Evolutionary conservation across 441 rosid species (phyloP).

Genomic region (Geranium incanum): DNA sequence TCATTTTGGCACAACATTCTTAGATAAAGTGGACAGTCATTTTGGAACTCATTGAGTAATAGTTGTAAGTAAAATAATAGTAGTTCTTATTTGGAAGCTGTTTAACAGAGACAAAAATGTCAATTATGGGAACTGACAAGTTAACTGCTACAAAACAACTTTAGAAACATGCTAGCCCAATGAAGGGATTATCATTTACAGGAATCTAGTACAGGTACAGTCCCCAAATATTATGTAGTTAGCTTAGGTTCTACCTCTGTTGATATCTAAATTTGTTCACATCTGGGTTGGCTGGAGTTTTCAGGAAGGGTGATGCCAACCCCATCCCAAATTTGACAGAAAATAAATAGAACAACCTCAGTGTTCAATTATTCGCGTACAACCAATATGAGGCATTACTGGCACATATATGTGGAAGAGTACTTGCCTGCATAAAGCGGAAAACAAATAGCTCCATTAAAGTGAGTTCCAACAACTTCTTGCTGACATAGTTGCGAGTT

Average conservation of each 20-base stretch:
- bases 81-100: neutral
- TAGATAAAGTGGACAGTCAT: neutral
- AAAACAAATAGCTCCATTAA: conserved; percentile 74
- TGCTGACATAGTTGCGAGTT: conserved; percentile 71
- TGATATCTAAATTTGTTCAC: neutral
- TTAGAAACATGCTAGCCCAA: neutral
- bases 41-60: neutral
- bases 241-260: neutral
- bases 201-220: neutral
- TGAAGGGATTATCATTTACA: neutral
- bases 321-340: neutral
- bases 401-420: neutral
- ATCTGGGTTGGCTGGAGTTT: neutral
- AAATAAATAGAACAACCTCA: neutral
- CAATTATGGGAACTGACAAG: neutral
- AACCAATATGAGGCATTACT: neutral
- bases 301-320: neutral
- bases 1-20: neutral
- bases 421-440: conserved; percentile 77
- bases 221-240: neutral
- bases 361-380: neutral
- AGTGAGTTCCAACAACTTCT: conserved; percentile 75
- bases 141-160: neutral
- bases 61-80: neutral
- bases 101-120: neutral